Conservation (phyloP, 1,284 basidiomycete species). For the Marasmius sp. region DNA sequence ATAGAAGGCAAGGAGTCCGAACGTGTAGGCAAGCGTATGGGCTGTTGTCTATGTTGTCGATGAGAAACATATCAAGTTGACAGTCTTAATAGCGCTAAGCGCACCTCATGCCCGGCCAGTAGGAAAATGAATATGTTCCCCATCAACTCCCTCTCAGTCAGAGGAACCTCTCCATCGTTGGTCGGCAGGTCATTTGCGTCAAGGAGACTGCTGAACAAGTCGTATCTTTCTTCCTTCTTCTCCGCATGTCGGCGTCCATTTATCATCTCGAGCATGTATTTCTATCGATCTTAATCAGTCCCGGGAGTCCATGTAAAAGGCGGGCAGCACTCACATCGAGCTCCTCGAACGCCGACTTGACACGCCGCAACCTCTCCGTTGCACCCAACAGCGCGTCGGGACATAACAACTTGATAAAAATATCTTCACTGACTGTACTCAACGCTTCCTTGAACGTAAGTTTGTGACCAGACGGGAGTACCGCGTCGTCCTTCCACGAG, state of each 20-base stretch:
- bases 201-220: constrained; percentile 56
- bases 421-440: constrained; percentile 42
- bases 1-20: constrained; percentile 25
- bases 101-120: constrained; percentile 58
- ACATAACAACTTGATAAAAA: constrained; percentile 42
- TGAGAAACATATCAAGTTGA: neutral
- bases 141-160: constrained; percentile 51
- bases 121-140: constrained; percentile 64
- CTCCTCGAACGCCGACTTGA: constrained; percentile 45
- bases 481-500: constrained; percentile 46
- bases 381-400: constrained; percentile 45
- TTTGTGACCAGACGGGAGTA: constrained; percentile 42
- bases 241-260: constrained; percentile 36
- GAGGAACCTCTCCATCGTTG: constrained; percentile 28
- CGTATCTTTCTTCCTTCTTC: constrained; percentile 45
- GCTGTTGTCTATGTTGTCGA: constrained; percentile 24
- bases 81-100: neutral
- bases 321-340: constrained; percentile 38
- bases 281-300: constrained; percentile 27
- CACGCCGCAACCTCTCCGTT: constrained; percentile 35
- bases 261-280: constrained; percentile 60
- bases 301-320: neutral
- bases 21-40: constrained; percentile 16
- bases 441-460: constrained; percentile 60
- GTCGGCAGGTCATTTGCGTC: constrained; percentile 45